Percentiles rank a stretch among this genome's conserved stretches.
These are phyloP conservation scores for Trametes cubensis DNA, from an alignment of 768 basidiomycete genomes.

Conservation along the genomic window DNA sequence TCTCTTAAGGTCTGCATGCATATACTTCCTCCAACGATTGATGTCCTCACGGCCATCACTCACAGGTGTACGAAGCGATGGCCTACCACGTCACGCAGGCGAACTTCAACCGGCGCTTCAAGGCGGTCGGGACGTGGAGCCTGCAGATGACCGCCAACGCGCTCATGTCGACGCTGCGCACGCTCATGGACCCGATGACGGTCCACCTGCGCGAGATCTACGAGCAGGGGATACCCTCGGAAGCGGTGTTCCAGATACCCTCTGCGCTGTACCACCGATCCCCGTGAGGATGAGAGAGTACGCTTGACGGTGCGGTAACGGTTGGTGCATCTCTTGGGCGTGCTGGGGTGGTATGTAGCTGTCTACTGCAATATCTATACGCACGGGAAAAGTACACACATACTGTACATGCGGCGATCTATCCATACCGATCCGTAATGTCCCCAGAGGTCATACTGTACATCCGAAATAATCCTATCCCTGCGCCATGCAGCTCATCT, in stretches of 20 bases:
- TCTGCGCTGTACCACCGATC: background rate
- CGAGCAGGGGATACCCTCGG: conserved; percentile 24
- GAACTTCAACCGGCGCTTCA: conserved; percentile 87
- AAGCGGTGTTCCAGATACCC: conserved; percentile 9
- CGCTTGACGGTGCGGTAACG: too few species aligned
- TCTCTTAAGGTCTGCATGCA: conserved; percentile 66
- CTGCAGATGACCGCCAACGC: conserved; percentile 90
- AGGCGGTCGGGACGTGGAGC: conserved; percentile 92
- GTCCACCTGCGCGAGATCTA: conserved; percentile 39
- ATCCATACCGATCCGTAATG: too few species aligned
- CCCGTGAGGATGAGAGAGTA: too few species aligned
- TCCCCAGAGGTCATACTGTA: too few species aligned
- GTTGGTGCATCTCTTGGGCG: too few species aligned
- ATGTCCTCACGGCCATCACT: too few species aligned
- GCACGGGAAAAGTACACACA: too few species aligned
- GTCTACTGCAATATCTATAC: too few species aligned
- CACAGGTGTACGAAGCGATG: conserved; percentile 86
- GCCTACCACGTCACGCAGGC: conserved; percentile 93
- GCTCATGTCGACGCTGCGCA: conserved; percentile 77
- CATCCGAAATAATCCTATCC: too few species aligned
- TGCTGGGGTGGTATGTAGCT: too few species aligned
- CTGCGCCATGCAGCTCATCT: background rate
- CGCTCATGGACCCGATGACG: conserved; percentile 68
- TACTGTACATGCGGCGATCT: too few species aligned
- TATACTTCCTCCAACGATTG: too few species aligned